Evolutionary conservation across 257 asterid genomes (phyloP), one percentile per base, ranked within the genome.

Genomic region (Plectranthus barbatus): DNA sequence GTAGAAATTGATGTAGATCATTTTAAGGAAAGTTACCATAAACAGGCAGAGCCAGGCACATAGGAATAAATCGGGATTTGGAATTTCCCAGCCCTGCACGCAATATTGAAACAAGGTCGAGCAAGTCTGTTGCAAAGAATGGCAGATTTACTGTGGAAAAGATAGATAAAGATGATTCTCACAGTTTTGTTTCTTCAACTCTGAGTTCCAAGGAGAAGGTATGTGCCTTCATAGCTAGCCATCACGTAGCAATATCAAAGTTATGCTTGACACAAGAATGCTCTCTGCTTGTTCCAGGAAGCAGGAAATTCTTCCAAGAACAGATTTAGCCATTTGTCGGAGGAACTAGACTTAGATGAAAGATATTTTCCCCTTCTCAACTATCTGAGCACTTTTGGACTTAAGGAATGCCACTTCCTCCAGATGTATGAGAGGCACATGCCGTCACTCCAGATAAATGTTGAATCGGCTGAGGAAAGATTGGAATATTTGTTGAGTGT

Each of bases 351-450:
- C 80, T 78, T 91, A 23, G 96, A 88, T 17, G 87, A 81, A 74
- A 86, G 92, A 79, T 86, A 79, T 72, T 76, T 81, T 48, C 90
- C 95, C 3, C 98, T 91, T 71, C 95, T 91, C 62, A 85, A 84
- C 69, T 91, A 91, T 59, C 81, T 91, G 56, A 79, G 84, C 77
- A 78, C 81, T 44, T 88, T 87, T 60, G 98, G 96, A 24, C 86
- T 91, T 36, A 84, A 87, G 74, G 96, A 88, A 51, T 69, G 85
- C 58, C 94, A 91, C 68, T 88, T 88, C 71, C 66, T 84, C 70
- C 96, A 83, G 74, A 91, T 91, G 87, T 86, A 88, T 18, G 96
- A 86, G 79, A 79, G 98, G 85, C 98, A 91, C 67, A 84, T 91
- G 98, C 92, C 92, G 1, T 83, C 92, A 44, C 96, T 91, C 74